These are phyloP conservation scores for Chiua virens DNA, from an alignment of 768 basidiomycete genomes.

Conservation along the genomic window DNA sequence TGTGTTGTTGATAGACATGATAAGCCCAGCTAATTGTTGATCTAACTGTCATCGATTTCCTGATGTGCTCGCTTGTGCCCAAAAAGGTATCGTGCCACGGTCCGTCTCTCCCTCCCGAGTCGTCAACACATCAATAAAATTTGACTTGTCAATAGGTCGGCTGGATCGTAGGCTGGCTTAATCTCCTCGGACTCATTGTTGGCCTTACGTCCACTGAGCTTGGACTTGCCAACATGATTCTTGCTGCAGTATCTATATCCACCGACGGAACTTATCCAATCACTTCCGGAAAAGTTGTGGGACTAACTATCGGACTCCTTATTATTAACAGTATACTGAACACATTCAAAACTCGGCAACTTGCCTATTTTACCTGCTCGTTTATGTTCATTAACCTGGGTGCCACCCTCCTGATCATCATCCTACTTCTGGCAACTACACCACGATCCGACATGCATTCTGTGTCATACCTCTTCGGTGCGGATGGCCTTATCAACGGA, in stretches of 20 bases:
- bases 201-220: constrained; percentile 36
- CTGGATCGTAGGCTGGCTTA: constrained; percentile 35
- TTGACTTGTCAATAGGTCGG: constrained; percentile 18
- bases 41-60: no score
- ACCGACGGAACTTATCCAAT: constrained; percentile 35
- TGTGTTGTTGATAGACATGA: no score
- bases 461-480: constrained; percentile 55
- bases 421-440: constrained; percentile 43
- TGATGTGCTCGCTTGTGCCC: constrained; percentile 76
- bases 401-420: constrained; percentile 41
- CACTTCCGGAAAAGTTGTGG: constrained; percentile 40
- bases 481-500: constrained; percentile 38
- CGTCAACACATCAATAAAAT: background rate
- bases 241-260: constrained; percentile 27
- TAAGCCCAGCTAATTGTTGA: no score
- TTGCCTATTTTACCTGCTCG: constrained; percentile 30
- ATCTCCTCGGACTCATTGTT: constrained; percentile 24
- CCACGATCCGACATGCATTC: constrained; percentile 53
- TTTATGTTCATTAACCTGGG: constrained; percentile 49
- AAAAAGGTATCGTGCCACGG: constrained; percentile 60
- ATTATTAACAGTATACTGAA: constrained; percentile 43
- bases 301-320: constrained; percentile 41
- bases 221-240: constrained; percentile 37
- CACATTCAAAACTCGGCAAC: constrained; percentile 44
- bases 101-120: constrained; percentile 24